Conservation (phyloP, 345 rosid genomes). For the Euphorbia lathyris region DNA sequence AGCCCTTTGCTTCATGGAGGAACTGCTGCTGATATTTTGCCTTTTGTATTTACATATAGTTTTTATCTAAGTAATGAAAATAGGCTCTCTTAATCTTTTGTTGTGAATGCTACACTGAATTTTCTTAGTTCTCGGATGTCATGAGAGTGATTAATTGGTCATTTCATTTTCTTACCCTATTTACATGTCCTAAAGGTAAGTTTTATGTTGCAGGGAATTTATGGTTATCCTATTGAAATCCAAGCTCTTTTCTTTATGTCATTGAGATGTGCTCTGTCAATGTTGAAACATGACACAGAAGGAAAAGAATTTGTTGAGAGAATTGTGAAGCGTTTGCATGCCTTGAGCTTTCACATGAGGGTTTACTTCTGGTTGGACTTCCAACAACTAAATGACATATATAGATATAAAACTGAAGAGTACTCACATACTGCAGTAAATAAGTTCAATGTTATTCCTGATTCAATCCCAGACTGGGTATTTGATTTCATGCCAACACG, state of each 20-base stretch:
- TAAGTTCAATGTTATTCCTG: slow-evolving; percentile 39
- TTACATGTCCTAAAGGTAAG: not conserved
- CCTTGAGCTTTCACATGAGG: slow-evolving; percentile 34
- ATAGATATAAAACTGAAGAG: slow-evolving; percentile 39
- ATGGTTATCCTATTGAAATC: slow-evolving; percentile 80
- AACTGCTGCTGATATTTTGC: not conserved
- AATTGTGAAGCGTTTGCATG: slow-evolving; percentile 33
- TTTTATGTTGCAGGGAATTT: slow-evolving; percentile 54
- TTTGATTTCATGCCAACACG: slow-evolving; percentile 38
- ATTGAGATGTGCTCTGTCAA: slow-evolving; percentile 49
- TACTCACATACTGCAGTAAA: slow-evolving; percentile 40
- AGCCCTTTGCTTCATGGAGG: not conserved
- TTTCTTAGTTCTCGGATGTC: not conserved
- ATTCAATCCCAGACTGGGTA: slow-evolving; percentile 37
- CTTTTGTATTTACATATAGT: not conserved
- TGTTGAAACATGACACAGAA: slow-evolving; percentile 60
- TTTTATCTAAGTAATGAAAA: not conserved
- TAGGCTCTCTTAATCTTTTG: not conserved
- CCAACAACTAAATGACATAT: slow-evolving; percentile 35
- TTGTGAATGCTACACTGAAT: not conserved
- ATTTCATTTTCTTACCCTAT: not conserved
- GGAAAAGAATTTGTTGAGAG: slow-evolving; percentile 33
- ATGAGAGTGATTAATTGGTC: not conserved
- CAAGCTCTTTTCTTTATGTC: slow-evolving; percentile 90
- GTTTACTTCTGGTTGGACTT: slow-evolving; percentile 36